Percentiles rank a stretch among this genome's conserved stretches.
Conservation (phyloP, 2,329 filamentous ascomycete genomes). For the Fusarium abutilonis region DNA sequence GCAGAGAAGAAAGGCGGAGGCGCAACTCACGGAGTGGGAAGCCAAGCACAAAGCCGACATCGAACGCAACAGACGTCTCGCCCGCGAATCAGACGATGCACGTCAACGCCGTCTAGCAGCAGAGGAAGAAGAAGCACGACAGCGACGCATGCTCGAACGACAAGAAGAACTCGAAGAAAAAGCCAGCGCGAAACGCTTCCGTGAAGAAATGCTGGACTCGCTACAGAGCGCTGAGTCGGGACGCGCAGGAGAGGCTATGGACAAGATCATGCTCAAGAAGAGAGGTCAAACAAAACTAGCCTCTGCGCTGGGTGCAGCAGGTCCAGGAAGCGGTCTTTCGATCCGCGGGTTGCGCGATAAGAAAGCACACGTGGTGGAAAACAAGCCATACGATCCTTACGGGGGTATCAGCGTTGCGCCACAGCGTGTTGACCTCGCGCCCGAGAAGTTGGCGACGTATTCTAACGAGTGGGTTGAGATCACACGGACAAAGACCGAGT, state of each 20-base stretch:
- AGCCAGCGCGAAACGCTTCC: slow-evolving; percentile 68
- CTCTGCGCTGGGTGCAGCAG: slow-evolving; percentile 49
- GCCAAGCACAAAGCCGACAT: slow-evolving; percentile 76
- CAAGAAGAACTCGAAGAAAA: slow-evolving; percentile 78
- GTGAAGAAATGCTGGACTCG: slow-evolving; percentile 75
- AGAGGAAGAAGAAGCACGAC: slow-evolving; percentile 72
- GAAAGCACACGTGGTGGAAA: slow-evolving; percentile 58
- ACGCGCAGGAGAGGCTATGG: slow-evolving; percentile 67
- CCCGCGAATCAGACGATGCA: slow-evolving; percentile 65
- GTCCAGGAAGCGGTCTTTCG: slow-evolving; percentile 57
- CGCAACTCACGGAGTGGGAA: slow-evolving; percentile 69
- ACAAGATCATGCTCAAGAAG: slow-evolving; percentile 77
- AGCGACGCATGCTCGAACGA: slow-evolving; percentile 68
- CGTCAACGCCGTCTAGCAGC: slow-evolving; percentile 65
- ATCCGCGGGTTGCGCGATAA: slow-evolving; percentile 84
- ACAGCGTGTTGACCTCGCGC: slow-evolving; percentile 71
- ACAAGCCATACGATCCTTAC: slow-evolving; percentile 88
- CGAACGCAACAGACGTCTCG: slow-evolving; percentile 67
- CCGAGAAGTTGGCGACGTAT: slow-evolving; percentile 68
- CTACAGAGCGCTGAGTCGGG: slow-evolving; percentile 70
- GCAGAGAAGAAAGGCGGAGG: slow-evolving; percentile 61
- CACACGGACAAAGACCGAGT: slow-evolving; percentile 70
- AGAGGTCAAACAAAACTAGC: slow-evolving; percentile 64
- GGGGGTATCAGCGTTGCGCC: slow-evolving; percentile 76
- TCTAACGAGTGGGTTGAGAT: slow-evolving; percentile 77